Percentiles rank a stretch among this genome's conserved stretches.
Conservation (phyloP, 73 alveolate genomes). For the Urostyla sp. region DNA sequence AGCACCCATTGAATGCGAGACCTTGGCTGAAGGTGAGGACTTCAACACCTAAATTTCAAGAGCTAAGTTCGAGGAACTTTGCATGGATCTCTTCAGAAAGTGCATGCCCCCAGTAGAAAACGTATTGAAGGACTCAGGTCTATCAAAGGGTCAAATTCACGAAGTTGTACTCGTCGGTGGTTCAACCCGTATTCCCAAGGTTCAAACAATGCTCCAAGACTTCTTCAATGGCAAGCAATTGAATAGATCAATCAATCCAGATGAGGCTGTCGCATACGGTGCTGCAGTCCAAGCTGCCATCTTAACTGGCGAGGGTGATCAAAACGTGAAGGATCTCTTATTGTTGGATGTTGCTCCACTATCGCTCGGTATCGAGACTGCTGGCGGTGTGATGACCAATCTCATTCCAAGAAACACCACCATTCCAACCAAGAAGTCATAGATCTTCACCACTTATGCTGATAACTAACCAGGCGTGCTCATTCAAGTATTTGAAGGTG, state of each 20-base stretch:
- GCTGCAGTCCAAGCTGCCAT: constrained; percentile 91
- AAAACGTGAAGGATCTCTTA: constrained; percentile 74
- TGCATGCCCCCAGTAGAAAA: constrained; percentile 76
- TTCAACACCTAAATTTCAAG: constrained; percentile 72
- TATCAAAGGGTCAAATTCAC: constrained; percentile 81
- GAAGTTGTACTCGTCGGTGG: constrained; percentile 95
- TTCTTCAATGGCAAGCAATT: constrained; percentile 94
- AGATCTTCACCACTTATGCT: constrained; percentile 97
- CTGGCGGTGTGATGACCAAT: constrained; percentile 99
- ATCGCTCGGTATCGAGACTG: constrained; percentile 97
- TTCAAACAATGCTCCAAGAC: constrained; percentile 75
- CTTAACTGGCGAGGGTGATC: constrained; percentile 66
- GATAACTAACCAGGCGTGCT: constrained; percentile 97
- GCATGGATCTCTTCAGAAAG: constrained; percentile 78
- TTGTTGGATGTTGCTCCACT: constrained; percentile 94
- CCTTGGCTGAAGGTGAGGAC: constrained; percentile 88
- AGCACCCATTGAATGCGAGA: constrained; percentile 83
- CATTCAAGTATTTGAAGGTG: constrained; percentile 99
- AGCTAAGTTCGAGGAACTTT: constrained; percentile 76
- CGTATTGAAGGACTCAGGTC: constrained; percentile 63
- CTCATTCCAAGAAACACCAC: constrained; percentile 95
- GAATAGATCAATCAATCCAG: constrained; percentile 95
- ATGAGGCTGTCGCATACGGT: constrained; percentile 98
- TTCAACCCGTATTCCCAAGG: constrained; percentile 94
- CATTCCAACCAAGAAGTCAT: constrained; percentile 93